Evolutionary conservation across 352 stramenopile genomes (phyloP).

Genomic region (Globisporangium splendens): DNA sequence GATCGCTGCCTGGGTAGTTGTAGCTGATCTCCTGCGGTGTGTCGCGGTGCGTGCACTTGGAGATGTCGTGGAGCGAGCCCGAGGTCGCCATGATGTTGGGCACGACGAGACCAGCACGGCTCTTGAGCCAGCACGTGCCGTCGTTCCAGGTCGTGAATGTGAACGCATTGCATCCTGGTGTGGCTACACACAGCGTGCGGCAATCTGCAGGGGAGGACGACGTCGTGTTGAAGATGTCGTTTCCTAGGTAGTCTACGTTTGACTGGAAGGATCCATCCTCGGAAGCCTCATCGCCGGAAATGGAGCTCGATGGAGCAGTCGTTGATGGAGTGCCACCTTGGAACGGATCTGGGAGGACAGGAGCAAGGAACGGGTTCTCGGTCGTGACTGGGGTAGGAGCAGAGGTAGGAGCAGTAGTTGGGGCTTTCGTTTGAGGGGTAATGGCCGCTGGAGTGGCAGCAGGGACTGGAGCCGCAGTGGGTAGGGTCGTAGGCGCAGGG

Average conservation of each 20-base stretch:
- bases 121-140: slow-evolving; percentile 30
- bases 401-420: background rate
- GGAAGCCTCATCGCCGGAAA: no score
- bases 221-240: slow-evolving; percentile 23
- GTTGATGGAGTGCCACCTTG: slow-evolving; percentile 3
- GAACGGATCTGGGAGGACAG: background rate
- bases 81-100: slow-evolving; percentile 16
- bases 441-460: no score
- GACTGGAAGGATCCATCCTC: slow-evolving; percentile 14
- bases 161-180: slow-evolving; percentile 28
- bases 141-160: slow-evolving; percentile 24
- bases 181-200: slow-evolving; percentile 22
- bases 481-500: slow-evolving; percentile 1
- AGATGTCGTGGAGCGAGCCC: slow-evolving; percentile 24
- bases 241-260: slow-evolving; percentile 32
- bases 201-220: slow-evolving; percentile 18
- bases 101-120: slow-evolving; percentile 20
- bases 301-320: slow-evolving; percentile 4
- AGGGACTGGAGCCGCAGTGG: no score
- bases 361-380: slow-evolving; percentile 4
- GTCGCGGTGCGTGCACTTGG: slow-evolving; percentile 23
- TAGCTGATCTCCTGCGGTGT: slow-evolving; percentile 21
- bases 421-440: background rate
- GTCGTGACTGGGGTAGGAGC: background rate
- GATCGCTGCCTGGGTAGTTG: slow-evolving; percentile 28